phyloP scores from a whole-genome alignment of 495 filamentous ascomycete species.

The Tirmania nivea region DNA sequence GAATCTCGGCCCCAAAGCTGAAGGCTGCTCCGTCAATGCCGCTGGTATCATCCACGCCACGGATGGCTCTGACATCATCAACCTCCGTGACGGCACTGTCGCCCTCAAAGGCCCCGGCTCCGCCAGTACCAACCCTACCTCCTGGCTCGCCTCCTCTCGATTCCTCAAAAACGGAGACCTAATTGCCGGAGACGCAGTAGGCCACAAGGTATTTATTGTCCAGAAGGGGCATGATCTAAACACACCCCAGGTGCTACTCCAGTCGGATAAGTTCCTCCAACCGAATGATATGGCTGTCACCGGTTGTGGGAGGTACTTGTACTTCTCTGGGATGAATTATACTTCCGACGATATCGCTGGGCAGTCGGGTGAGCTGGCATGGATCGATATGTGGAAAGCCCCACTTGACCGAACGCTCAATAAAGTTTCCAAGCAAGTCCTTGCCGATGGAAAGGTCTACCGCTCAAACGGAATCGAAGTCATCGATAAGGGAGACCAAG shows the following conservation, averaged over 20 bases:
- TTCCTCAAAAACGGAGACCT: background rate
- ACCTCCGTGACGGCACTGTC: background rate
- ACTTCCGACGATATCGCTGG: conserved; percentile 1
- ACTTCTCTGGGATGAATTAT: conserved; percentile 10
- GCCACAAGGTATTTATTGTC: background rate
- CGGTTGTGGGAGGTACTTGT: conserved; percentile 1
- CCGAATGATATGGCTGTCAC: conserved; percentile 8
- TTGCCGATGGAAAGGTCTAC: conserved; percentile 1
- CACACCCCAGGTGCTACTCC: background rate
- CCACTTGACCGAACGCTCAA: background rate
- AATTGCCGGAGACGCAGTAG: background rate
- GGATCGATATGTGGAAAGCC: background rate
- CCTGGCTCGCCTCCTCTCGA: background rate
- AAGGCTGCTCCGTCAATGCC: background rate
- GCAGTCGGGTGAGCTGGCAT: conserved; percentile 1
- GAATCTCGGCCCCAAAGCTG: background rate
- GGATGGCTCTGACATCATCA: background rate
- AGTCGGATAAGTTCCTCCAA: background rate
- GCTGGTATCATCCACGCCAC: background rate
- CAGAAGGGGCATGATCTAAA: background rate
- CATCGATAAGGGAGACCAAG: background rate
- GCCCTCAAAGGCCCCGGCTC: background rate
- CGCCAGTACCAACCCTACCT: background rate
- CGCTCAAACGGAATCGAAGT: conserved; percentile 9
- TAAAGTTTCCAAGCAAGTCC: conserved; percentile 2